Conservation (phyloP, 495 filamentous ascomycete species). For the Podospora bellae-mahoneyi region DNA sequence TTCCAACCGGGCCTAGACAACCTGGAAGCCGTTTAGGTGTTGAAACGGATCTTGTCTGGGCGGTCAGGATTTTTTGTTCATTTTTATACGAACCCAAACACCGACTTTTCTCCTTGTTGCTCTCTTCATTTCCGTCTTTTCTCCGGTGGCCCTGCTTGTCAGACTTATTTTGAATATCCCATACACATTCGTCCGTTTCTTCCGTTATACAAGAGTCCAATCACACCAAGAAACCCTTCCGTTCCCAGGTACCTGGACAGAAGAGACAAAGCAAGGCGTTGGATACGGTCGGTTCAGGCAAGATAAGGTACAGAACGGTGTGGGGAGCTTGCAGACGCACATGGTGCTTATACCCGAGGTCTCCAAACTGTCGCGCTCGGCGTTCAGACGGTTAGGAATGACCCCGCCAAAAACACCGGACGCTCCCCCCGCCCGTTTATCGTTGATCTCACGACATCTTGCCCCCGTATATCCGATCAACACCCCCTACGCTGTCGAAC, state of each 20-base stretch:
- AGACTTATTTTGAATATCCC: neutral
- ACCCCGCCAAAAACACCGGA: constrained; percentile 51
- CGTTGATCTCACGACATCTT: constrained; percentile 80
- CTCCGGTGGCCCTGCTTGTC: neutral
- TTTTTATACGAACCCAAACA: neutral
- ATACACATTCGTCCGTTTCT: neutral
- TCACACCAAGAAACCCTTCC: neutral
- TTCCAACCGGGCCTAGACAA: neutral
- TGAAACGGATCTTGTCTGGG: neutral
- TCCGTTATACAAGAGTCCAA: neutral
- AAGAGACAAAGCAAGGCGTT: constrained; percentile 6
- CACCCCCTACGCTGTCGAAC: constrained; percentile 45
- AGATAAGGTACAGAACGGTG: constrained; percentile 14
- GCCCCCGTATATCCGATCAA: constrained; percentile 49
- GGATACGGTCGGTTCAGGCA: neutral
- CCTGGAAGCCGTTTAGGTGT: neutral
- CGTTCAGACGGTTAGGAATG: constrained; percentile 33
- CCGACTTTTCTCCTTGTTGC: constrained; percentile 10
- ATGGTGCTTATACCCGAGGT: constrained; percentile 28
- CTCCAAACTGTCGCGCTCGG: constrained; percentile 32
- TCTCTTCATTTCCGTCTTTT: neutral
- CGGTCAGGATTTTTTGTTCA: neutral
- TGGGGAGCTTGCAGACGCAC: constrained; percentile 15
- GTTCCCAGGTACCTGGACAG: constrained; percentile 1
- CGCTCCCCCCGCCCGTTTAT: constrained; percentile 64